phyloP scores from a whole-genome alignment of 805 yeast genomes.

The Metschnikowia drakensbergensis region DNA sequence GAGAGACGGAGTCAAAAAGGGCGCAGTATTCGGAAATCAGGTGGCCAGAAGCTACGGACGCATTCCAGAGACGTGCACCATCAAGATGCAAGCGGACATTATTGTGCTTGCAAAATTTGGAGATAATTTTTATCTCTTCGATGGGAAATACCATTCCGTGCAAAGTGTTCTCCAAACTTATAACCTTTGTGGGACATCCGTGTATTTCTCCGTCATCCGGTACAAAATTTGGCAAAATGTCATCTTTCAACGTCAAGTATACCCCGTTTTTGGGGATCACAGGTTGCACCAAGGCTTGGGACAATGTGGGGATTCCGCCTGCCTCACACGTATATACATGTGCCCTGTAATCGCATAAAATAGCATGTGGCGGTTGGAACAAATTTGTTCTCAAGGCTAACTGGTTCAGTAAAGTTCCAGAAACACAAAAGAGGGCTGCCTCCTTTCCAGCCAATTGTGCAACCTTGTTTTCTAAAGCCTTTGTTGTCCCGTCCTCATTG shows the following conservation, averaged over 20 bases:
- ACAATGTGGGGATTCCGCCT: conserved; percentile 41
- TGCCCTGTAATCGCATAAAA: conserved; percentile 36
- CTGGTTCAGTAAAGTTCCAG: conserved; percentile 43
- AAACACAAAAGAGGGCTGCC: conserved; percentile 39
- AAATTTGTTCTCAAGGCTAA: conserved; percentile 37
- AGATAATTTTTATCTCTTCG: conserved; percentile 36
- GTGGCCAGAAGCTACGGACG: conserved; percentile 38
- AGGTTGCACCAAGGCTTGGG: conserved; percentile 42
- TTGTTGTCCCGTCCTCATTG: conserved; percentile 36
- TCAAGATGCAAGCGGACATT: conserved; percentile 38
- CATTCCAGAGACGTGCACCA: conserved; percentile 46
- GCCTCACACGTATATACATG: conserved; percentile 40
- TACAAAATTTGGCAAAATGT: conserved; percentile 32
- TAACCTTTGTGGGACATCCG: conserved; percentile 42
- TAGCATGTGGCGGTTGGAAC: conserved; percentile 40
- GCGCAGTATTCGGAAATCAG: conserved; percentile 37
- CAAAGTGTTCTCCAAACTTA: conserved; percentile 41
- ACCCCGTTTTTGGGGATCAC: conserved; percentile 32
- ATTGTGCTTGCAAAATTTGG: conserved; percentile 31
- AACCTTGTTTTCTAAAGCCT: conserved; percentile 31
- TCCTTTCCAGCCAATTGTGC: conserved; percentile 36
- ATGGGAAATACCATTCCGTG: conserved; percentile 41
- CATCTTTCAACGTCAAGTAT: conserved; percentile 37
- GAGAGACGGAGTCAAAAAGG: conserved; percentile 39
- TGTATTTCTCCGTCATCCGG: conserved; percentile 46